These are phyloP conservation scores for Prunus persica DNA, from an alignment of 306 rosid genomes.

Conservation along the genomic window Prunus_persica_NCBIv2 NC_034015.1:21418501-21419000, in stretches of 20 bases:
- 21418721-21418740: slow-evolving; percentile 29
- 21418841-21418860: slow-evolving; percentile 1
- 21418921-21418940: neutral
- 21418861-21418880: slow-evolving; percentile 20
- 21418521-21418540: slow-evolving; percentile 38
- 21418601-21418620: slow-evolving; percentile 55
- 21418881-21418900: slow-evolving; percentile 1
- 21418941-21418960: slow-evolving; percentile 6
- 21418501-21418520: slow-evolving; percentile 36
- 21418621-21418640: slow-evolving; percentile 51
- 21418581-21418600: slow-evolving; percentile 53
- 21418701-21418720: slow-evolving; percentile 34
- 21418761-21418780: slow-evolving; percentile 55
- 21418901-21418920: slow-evolving; percentile 16
- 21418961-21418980: slow-evolving; percentile 12
- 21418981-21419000: slow-evolving; percentile 12
- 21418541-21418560: slow-evolving; percentile 44
- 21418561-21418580: slow-evolving; percentile 39
- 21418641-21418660: slow-evolving; percentile 39
- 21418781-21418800: slow-evolving; percentile 58
- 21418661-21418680: slow-evolving; percentile 41
- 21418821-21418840: slow-evolving; percentile 71
- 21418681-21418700: slow-evolving; percentile 36
- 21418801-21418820: slow-evolving; percentile 55
- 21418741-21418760: slow-evolving; percentile 45